Base-by-base conservation (phyloP, 495 filamentous ascomycete species). In the Usnea hakonensis region DNA sequence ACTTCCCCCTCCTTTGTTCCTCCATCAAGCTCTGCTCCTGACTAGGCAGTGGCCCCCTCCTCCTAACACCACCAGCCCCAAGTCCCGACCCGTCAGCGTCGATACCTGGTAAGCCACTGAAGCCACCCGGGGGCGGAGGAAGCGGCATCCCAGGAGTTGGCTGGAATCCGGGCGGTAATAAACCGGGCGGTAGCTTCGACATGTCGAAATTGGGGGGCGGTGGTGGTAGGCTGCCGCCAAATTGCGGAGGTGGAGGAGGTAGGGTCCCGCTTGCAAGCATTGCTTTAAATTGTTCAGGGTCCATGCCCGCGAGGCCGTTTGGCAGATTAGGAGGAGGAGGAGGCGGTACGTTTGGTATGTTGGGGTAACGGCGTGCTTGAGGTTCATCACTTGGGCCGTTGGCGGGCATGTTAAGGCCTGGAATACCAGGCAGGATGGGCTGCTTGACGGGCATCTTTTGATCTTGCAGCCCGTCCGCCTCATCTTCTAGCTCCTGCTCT, bases 391-490 rank as follows among this genome's bases (percentile, higher is more conserved):
- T 75, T 2, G 74, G 66, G 26, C 74, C 71, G 46, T 74, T 75
- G 63, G 61, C 48, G 38, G 70, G 72, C 66, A 69, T 70, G 16
- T 61, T 69, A 52, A 69, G 66, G 57, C 74, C 80, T 59, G 72
- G 74, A 62, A 87, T 78, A 37, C 85, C 84, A 7, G 84, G 84
- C 19, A 85, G 65, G 38, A 64, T 57, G 21, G 80, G 65, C 32
- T 72, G 74, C 46, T 77, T 73, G 21, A 76, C 69, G 26, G 87
- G 85, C 82, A 91, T 90, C 68, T 90, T 90, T 73, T 98, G 94
- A 69, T 98, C 94, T 33, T 94, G 88, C n/a, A 98, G 78, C 10
- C 90, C 90, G 41, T 96, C 92, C 55, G 86, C 87, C 72, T 97
- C 93, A 69, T 97, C 94, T 71, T 96, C 89, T 53, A 90, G 77